phyloP scores from a whole-genome alignment of 192 early-diverging fungal species.

The Umbelopsis sp. region DNA sequence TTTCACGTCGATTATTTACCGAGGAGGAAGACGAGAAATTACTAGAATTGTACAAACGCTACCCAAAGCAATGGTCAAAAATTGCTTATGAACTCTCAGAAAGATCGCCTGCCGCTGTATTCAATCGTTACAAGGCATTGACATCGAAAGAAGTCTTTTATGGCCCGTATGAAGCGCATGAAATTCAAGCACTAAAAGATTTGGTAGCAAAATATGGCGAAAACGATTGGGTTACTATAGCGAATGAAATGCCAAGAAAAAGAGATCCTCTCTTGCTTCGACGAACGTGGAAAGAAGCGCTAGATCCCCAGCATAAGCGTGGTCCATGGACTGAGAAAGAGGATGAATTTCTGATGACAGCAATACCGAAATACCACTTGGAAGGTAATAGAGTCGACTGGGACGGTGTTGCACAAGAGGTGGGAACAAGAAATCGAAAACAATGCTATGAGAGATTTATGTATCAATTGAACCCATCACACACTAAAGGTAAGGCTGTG shows the following conservation, averaged over 20 bases:
- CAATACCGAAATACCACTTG: background rate
- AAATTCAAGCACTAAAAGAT: background rate
- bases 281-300: conserved; percentile 10
- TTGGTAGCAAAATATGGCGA: conserved; percentile 12
- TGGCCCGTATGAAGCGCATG: background rate
- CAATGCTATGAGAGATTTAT: conserved; percentile 18
- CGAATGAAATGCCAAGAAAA: conserved; percentile 5
- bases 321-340: background rate
- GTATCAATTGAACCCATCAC: conserved; percentile 13
- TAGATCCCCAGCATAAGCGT: conserved; percentile 10
- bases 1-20: conserved; percentile 5
- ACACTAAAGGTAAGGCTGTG: background rate
- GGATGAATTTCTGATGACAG: background rate
- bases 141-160: conserved; percentile 8
- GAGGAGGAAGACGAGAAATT: conserved; percentile 15
- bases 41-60: background rate
- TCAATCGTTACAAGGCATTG: conserved; percentile 2
- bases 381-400: conserved; percentile 8
- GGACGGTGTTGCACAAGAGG: background rate
- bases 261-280: background rate
- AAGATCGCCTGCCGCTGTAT: background rate
- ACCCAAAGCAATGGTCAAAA: conserved; percentile 12
- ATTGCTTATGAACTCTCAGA: background rate
- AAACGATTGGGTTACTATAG: conserved; percentile 1
- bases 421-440: conserved; percentile 7